Evolutionary conservation across 2,329 filamentous ascomycete species (phyloP), one percentile per base, ranked within the genome.

Genomic region (Biscogniauxia mediterranea): DNA sequence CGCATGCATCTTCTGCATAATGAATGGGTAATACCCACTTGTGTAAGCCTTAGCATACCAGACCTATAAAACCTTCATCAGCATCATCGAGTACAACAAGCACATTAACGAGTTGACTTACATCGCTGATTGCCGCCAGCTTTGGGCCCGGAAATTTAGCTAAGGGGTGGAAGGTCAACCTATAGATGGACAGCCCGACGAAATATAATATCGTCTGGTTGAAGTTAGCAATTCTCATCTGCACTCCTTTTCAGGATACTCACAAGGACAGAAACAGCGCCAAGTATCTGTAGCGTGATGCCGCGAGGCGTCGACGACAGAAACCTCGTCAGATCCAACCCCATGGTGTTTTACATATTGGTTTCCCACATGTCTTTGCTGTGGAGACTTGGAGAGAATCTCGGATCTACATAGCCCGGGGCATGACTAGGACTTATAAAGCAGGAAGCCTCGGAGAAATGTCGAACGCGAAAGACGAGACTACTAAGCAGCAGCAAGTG

Each of bases 81-180:
- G 52, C 25, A 20, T 23, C 55, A 20, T 54, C 9, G 13, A 25
- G 9, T 6, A 20, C 9, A 17, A 23, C 2, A 17, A 46, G 1
- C 38, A 2, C 17, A 4, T 46, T 17, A n/a, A 6, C 17, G 15
- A 46, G 38, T n/a, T 46, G 20, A 25, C 59, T 62, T 28, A 68
- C 66, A 8, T 63, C 61, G 21, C 64, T 57, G 17, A 68, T 49
- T 2, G 66, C 66, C 3, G 65, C 66, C 1, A 68, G n/a, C 46
- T 61, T 67, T 7, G 65, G 65, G 5, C 66, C 66, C 1, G 66
- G 66, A 26, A 64, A 68, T 26, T 66, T 67, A 3, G 66, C 61
- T 6, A 68, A 42, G 23, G 65, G 66, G 49, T 68, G 66, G 46
- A 66, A 68, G 32, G 13, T 17, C 38, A 46, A n/a, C 38, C 38